phyloP scores from a whole-genome alignment of 306 rosid genomes.

The Fagus sylvatica region DNA sequence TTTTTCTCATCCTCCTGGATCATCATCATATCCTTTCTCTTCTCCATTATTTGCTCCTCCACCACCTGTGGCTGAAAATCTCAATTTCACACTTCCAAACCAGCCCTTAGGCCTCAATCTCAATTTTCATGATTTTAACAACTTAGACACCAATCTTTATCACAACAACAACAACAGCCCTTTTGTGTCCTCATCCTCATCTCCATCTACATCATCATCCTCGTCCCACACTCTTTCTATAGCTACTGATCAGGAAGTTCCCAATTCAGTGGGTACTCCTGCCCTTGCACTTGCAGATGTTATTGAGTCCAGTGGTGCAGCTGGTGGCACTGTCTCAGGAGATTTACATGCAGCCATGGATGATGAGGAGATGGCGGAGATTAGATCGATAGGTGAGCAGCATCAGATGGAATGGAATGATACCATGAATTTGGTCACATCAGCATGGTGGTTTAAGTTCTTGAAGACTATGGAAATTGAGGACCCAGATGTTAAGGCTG shows the following conservation, averaged over 20 bases:
- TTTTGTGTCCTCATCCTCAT: conserved; percentile 33
- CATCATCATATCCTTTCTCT: conserved; percentile 40
- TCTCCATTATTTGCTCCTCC: conserved; percentile 42
- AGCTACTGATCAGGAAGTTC: conserved; percentile 44
- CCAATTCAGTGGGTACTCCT: conserved; percentile 37
- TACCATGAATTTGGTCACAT: conserved; percentile 66
- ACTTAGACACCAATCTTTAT: conserved; percentile 47
- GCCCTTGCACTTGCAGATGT: conserved; percentile 23
- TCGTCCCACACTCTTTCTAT: conserved; percentile 40
- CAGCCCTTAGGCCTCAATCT: conserved; percentile 85
- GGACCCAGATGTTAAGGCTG: conserved; percentile 35
- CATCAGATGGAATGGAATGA: conserved; percentile 87
- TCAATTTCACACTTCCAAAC: conserved; percentile 61
- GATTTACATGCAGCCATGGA: conserved; percentile 65
- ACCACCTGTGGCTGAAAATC: conserved; percentile 44
- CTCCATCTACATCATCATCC: conserved; percentile 43
- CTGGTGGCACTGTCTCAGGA: conserved; percentile 24
- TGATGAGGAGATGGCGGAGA: conserved; percentile 83
- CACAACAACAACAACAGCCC: conserved; percentile 32
- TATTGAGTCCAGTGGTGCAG: conserved; percentile 31
- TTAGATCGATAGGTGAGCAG: conserved; percentile 75
- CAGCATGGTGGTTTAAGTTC: conserved; percentile 87
- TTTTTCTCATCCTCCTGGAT: conserved; percentile 27
- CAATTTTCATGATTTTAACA: conserved; percentile 66
- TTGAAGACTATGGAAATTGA: conserved; percentile 59